A percentile compares a stretch with the other conserved stretches of the same genome.
These are phyloP conservation scores for Solanum stenotomum DNA, from an alignment of 257 asterid species.

Conservation along the genomic window DNA sequence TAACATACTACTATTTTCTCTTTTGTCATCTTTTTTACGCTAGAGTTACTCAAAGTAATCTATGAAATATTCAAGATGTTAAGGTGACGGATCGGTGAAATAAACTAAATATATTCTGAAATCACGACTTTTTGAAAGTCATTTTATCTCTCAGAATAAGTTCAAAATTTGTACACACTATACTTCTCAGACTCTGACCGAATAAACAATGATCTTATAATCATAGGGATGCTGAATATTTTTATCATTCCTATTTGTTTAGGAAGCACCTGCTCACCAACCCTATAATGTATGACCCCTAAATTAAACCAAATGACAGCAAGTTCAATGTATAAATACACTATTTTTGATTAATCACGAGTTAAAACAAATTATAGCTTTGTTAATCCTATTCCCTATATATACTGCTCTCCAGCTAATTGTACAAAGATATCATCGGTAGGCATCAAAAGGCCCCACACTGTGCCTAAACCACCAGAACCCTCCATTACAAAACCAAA, in stretches of 20 bases:
- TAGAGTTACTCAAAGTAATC: rapidly evolving
- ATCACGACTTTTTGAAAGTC: too few relatives aligned
- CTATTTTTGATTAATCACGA: background rate
- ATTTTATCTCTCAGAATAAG: too few relatives aligned
- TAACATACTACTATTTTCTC: too few relatives aligned
- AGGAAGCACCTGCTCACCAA: slow-evolving; percentile 1
- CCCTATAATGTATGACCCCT: background rate
- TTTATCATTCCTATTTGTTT: background rate
- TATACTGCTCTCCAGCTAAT: background rate
- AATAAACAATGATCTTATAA: background rate
- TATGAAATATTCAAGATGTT: background rate
- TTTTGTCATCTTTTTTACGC: background rate
- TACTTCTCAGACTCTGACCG: rapidly evolving
- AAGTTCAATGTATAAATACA: background rate
- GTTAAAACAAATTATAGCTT: background rate
- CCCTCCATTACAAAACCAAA: background rate
- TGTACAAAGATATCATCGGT: background rate
- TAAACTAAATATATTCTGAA: background rate
- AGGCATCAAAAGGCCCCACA: background rate
- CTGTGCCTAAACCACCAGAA: background rate
- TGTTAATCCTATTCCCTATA: background rate
- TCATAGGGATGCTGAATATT: background rate
- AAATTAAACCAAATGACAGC: background rate
- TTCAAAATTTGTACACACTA: too few relatives aligned
- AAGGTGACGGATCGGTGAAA: background rate